These are phyloP conservation scores for Curvularia eragrostidis DNA, from an alignment of 2,329 filamentous ascomycete species.

Conservation along the genomic window DNA sequence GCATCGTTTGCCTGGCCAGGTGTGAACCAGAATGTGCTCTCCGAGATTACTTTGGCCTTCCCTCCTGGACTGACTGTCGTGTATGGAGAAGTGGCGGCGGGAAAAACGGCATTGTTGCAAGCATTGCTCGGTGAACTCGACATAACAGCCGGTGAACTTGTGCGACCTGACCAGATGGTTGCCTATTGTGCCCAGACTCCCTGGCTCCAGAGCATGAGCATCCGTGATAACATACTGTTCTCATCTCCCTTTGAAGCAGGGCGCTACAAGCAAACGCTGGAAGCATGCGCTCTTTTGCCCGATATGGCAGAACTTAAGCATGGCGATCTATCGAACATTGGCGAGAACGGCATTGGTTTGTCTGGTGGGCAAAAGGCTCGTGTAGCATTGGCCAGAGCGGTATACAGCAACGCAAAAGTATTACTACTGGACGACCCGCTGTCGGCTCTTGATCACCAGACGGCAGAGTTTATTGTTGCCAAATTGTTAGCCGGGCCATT, in stretches of 20 bases:
- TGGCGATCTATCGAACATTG: conserved; percentile 67
- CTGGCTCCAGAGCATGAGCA: conserved; percentile 74
- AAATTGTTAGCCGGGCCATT: conserved; percentile 64
- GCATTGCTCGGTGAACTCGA: conserved; percentile 67
- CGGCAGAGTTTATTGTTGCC: conserved; percentile 66
- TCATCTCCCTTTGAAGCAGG: conserved; percentile 71
- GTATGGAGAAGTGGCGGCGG: conserved; percentile 68
- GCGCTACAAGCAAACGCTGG: conserved; percentile 72
- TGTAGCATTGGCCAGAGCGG: conserved; percentile 65
- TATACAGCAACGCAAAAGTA: conserved; percentile 63
- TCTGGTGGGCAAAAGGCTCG: conserved; percentile 68
- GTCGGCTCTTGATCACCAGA: conserved; percentile 68
- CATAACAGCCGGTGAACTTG: conserved; percentile 57
- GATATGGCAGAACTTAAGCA: conserved; percentile 69
- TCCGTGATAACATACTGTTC: conserved; percentile 72
- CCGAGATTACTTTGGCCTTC: conserved; percentile 62
- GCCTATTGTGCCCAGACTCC: conserved; percentile 71
- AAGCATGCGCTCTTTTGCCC: conserved; percentile 66
- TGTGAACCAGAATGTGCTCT: conserved; percentile 62
- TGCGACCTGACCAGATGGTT: conserved; percentile 62
- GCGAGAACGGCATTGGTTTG: conserved; percentile 67
- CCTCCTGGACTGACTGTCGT: conserved; percentile 65
- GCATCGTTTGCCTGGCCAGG: conserved; percentile 85
- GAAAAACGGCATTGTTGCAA: conserved; percentile 68
- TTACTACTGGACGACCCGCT: conserved; percentile 66